Base-by-base conservation (phyloP, 106 monocot genomes). In the Iris macrosiphon region DNA sequence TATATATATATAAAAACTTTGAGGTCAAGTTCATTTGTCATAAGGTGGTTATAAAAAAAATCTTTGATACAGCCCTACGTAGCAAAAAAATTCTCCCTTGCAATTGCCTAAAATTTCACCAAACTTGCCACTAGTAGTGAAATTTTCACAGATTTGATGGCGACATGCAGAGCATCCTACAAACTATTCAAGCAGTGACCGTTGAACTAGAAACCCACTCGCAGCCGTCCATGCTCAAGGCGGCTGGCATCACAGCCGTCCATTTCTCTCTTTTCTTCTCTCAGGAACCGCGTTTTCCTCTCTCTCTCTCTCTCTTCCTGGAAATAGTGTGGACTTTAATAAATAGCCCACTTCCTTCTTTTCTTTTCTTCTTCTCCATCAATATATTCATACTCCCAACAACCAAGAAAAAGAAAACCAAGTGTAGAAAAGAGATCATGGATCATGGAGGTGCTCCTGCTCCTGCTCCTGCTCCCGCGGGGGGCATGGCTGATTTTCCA, bases 401-500 rank as follows among this genome's bases (percentile, higher is more conserved):
- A 19, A 22, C 20, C 12, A 6, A n/a, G n/a, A n/a, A n/a, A n/a
- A n/a, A 11, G 31, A 29, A 6, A 31, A 12, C 20, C 29, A 11
- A 44, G 11, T 26, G 15, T 11, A 23, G 37, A 35, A 39, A 17
- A 23, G 37, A 57, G 37, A 40, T 3, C 18, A 6, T 23, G 57
- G 8, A 1, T 31, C 49, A 37, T 37, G 2, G 14, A 14, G 25
- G 14, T 52, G 4, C 35, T 62, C 30, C 24, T 3, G 37, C 27
- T 49, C 24, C 26, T 28, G 24, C 17, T 15, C 51, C n/a, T 15
- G 17, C 27, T 54, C 1, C 34, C 63, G 78, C 68, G 37, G 70
- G 65, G 68, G 63, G 75, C 58, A 45, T 44, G 30, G 41, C 59
- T n/a, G 85, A 80, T 11, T 85, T 86, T 72, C 69, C 45, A 40